Evolutionary conservation across 192 early-diverging fungal species (phyloP).

Genomic region (Pilobolus umbonatus): DNA sequence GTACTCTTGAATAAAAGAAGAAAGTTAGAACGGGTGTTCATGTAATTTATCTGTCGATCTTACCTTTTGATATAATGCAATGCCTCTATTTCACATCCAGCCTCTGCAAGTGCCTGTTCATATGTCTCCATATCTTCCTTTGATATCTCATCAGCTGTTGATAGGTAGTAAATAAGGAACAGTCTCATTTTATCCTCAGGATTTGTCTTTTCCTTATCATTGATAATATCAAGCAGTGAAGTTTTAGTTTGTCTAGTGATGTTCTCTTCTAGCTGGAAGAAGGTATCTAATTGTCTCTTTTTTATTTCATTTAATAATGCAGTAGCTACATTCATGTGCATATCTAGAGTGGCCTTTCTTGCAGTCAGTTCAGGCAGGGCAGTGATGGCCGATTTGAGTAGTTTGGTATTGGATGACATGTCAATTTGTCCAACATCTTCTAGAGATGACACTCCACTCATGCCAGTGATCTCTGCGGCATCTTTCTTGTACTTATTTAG

Average conservation of each 20-base stretch:
- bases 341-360: constrained; percentile 88
- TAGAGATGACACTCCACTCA: constrained; percentile 75
- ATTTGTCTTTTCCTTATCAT: constrained; percentile 74
- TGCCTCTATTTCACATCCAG: constrained; percentile 70
- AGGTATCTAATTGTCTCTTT: constrained; percentile 87
- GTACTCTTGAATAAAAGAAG: constrained; percentile 42
- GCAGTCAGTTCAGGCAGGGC: constrained; percentile 94
- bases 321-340: constrained; percentile 99
- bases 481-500: constrained; percentile 93
- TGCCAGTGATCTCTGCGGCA: constrained; percentile 85
- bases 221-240: constrained; percentile 75
- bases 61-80: constrained; percentile 84
- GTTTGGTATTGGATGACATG: constrained; percentile 78
- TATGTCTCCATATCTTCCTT: constrained; percentile 83
- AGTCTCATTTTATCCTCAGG: constrained; percentile 88
- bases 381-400: constrained; percentile 86
- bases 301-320: constrained; percentile 83
- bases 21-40: no score
- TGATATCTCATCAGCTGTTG: constrained; percentile 60
- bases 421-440: constrained; percentile 78
- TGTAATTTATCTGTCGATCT: no score
- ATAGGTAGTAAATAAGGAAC: constrained; percentile 84
- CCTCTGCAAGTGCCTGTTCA: constrained; percentile 69
- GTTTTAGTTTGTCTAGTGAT: constrained; percentile 76
- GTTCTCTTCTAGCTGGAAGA: constrained; percentile 92